Conservation (phyloP, 257 asterid species). For the Jacaranda mimosifolia region DNA sequence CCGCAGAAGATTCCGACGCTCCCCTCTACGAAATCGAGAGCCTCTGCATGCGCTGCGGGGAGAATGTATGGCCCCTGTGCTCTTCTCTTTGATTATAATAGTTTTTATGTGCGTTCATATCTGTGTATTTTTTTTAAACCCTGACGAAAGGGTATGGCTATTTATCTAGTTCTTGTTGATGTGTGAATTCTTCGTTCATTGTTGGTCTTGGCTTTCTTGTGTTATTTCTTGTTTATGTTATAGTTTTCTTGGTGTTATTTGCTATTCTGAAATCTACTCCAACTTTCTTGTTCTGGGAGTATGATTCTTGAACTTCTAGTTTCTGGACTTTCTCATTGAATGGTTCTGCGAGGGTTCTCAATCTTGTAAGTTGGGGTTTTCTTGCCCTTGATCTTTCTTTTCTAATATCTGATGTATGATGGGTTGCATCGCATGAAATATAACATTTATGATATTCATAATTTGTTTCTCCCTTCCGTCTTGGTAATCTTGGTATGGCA, state of each 20-base stretch:
- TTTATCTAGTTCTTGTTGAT: background rate
- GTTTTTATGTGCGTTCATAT: background rate
- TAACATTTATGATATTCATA: background rate
- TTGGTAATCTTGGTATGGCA: background rate
- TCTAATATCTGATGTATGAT: background rate
- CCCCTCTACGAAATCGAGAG: slow-evolving; percentile 89
- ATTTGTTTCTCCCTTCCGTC: background rate
- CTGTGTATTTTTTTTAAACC: background rate
- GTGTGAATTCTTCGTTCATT: background rate
- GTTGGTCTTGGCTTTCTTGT: background rate
- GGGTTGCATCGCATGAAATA: slow-evolving; percentile 1
- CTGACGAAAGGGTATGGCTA: no score
- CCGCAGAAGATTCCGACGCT: slow-evolving; percentile 62
- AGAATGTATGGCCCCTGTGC: slow-evolving; percentile 55
- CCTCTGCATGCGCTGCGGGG: slow-evolving; percentile 94
- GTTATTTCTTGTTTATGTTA: background rate
- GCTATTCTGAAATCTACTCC: background rate
- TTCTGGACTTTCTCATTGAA: background rate
- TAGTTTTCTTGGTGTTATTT: background rate
- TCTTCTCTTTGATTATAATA: background rate
- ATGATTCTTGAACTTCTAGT: background rate
- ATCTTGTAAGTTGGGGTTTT: background rate
- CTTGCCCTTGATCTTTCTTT: background rate
- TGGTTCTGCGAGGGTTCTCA: background rate
- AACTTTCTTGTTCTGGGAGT: background rate